These are phyloP conservation scores for Apodospora peruviana DNA, from an alignment of 495 filamentous ascomycete species.

Conservation along the genomic window DNA sequence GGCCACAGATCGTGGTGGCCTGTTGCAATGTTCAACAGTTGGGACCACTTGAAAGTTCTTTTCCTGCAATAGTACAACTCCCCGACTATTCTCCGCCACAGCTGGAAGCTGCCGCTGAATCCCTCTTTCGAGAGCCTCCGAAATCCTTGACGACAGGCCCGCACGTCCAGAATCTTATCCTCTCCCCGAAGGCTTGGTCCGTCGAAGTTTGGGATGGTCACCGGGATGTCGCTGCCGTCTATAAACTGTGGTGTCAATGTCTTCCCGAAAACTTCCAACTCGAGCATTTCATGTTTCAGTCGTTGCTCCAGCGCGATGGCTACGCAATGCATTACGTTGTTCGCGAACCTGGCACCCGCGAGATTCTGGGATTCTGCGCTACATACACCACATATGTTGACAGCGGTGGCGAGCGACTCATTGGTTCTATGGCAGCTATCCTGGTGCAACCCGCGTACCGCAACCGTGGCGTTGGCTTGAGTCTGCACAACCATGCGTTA, in stretches of 20 bases:
- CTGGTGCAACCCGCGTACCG: slow-evolving; percentile 50
- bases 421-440: slow-evolving; percentile 55
- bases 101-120: slow-evolving; percentile 47
- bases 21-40: slow-evolving; percentile 37
- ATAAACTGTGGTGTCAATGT: slow-evolving; percentile 48
- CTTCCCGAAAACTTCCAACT: slow-evolving; percentile 41
- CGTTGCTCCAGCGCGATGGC: slow-evolving; percentile 52
- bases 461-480: slow-evolving; percentile 50
- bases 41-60: slow-evolving; percentile 30
- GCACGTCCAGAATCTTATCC: slow-evolving; percentile 31
- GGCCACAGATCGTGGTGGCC: slow-evolving; percentile 45
- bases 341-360: slow-evolving; percentile 41
- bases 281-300: slow-evolving; percentile 37
- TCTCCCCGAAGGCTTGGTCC: slow-evolving; percentile 39
- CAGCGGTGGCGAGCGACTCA: slow-evolving; percentile 44
- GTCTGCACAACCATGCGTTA: slow-evolving; percentile 50
- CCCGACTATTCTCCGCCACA: slow-evolving; percentile 44
- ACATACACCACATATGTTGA: slow-evolving; percentile 54
- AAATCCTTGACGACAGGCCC: slow-evolving; percentile 7
- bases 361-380: slow-evolving; percentile 54
- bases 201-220: slow-evolving; percentile 41
- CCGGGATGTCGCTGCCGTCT: slow-evolving; percentile 34
- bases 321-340: slow-evolving; percentile 60
- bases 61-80: slow-evolving; percentile 43
- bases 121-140: slow-evolving; percentile 43